Conservation (phyloP, 2,329 filamentous ascomycete species). For the Emergomyces pasteurianus region DNA sequence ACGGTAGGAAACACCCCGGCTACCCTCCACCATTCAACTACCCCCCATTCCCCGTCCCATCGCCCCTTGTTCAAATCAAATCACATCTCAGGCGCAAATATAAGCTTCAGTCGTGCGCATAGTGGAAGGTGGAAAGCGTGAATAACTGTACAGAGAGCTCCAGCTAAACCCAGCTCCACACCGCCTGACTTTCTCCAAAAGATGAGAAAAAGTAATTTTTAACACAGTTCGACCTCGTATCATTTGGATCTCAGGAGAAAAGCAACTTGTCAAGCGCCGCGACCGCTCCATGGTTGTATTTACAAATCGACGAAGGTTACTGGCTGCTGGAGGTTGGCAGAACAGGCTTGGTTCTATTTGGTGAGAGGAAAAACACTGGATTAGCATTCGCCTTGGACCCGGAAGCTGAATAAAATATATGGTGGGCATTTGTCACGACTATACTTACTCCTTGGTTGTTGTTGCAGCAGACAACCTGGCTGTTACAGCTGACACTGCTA, state of each 20-base stretch:
- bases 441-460: slow-evolving; percentile 8
- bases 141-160: neutral
- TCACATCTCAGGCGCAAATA: neutral
- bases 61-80: neutral
- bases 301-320: slow-evolving; percentile 6
- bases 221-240: neutral
- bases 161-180: neutral
- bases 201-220: neutral
- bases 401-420: neutral
- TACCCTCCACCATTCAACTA: neutral
- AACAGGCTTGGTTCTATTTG: slow-evolving; percentile 7
- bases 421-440: neutral
- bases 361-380: neutral
- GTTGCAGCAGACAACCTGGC: slow-evolving; percentile 11
- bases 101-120: neutral
- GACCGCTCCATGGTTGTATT: neutral
- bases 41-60: neutral
- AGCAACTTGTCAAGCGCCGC: neutral
- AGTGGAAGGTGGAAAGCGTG: neutral
- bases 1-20: slow-evolving; percentile 3
- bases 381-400: neutral
- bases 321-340: slow-evolving; percentile 8
- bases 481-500: slow-evolving; percentile 10
- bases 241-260: neutral
- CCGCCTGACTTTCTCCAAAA: neutral